Evolutionary conservation across 257 asterid genomes (phyloP).

Genomic region (Orobanche coerulescens): DNA sequence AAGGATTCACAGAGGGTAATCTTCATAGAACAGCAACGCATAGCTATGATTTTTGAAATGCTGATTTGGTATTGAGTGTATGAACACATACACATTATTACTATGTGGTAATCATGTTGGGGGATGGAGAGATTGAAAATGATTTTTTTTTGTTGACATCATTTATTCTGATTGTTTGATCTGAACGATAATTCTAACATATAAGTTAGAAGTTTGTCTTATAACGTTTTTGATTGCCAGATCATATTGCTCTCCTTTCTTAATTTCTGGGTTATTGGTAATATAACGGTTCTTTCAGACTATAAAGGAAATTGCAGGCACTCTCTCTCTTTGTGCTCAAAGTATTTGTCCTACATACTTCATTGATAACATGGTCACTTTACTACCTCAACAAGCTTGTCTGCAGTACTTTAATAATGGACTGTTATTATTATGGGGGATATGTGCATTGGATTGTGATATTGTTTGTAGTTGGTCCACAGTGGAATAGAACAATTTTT

Average conservation of each 20-base stretch:
- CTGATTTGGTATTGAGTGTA: not conserved
- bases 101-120: not conserved
- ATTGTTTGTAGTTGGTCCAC: not conserved
- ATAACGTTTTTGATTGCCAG: conserved; percentile 1
- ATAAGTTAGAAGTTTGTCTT: not conserved
- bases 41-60: not conserved
- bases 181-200: not conserved
- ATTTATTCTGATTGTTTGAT: not conserved
- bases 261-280: not conserved
- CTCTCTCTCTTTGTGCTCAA: not conserved
- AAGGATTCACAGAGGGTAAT: not conserved
- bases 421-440: not conserved
- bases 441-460: not conserved
- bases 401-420: not conserved
- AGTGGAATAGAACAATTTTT: not conserved
- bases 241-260: not conserved
- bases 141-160: not conserved
- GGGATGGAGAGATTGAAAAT: not conserved
- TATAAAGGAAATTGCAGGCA: not conserved
- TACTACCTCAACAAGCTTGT: not conserved
- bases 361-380: not conserved
- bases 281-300: not conserved
- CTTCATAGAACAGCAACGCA: not conserved
- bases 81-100: not conserved
- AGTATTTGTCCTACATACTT: not conserved